These are phyloP conservation scores for Firmiana major DNA, from an alignment of 345 rosid genomes.

Conservation along the genomic window DNA sequence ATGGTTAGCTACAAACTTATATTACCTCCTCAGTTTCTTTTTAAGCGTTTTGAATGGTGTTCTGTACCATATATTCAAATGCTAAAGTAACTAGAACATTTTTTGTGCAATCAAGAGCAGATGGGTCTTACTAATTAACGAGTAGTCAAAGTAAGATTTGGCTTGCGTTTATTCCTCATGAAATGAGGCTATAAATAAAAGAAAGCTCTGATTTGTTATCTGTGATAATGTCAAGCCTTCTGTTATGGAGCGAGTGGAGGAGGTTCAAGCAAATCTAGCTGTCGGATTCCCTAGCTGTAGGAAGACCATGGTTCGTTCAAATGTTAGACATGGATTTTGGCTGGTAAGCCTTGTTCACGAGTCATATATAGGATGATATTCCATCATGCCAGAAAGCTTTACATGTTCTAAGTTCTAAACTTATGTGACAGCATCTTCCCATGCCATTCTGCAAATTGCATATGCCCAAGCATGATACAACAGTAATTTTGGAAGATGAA, in stretches of 20 bases:
- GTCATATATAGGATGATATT: background rate
- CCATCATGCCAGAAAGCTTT: background rate
- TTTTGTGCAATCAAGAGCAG: background rate
- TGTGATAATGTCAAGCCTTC: conserved; percentile 26
- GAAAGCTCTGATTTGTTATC: conserved; percentile 18
- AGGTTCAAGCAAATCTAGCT: conserved; percentile 46
- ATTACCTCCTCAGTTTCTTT: background rate
- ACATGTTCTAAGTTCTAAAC: background rate
- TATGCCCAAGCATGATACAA: conserved; percentile 45
- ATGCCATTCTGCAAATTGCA: conserved; percentile 49
- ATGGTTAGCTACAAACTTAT: background rate
- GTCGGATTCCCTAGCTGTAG: conserved; percentile 44
- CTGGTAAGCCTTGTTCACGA: conserved; percentile 32
- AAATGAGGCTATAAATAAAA: conserved; percentile 17
- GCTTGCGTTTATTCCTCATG: background rate
- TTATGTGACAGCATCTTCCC: conserved; percentile 52
- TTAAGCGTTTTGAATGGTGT: background rate
- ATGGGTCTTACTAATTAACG: background rate
- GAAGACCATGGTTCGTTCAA: conserved; percentile 62
- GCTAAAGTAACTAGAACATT: background rate
- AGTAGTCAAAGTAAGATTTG: background rate
- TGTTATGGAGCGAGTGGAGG: conserved; percentile 44
- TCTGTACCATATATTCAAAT: background rate
- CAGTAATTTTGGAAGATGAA: conserved; percentile 49
- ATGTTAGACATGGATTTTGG: conserved; percentile 66